Evolutionary conservation across 345 rosid species (phyloP).

Genomic region (Gossypium sturtianum): DNA sequence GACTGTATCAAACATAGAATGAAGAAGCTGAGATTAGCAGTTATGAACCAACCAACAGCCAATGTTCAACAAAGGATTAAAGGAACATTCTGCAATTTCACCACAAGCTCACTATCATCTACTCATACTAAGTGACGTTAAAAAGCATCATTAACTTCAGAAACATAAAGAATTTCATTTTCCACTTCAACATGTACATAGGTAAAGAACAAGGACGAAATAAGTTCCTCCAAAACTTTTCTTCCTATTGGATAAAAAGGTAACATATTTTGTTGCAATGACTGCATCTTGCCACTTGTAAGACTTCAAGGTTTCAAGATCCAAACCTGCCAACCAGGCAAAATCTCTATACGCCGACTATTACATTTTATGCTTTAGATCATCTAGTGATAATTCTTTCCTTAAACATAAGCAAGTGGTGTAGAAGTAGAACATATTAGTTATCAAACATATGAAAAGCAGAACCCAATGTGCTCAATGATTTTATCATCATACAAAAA

Average conservation of each 20-base stretch:
- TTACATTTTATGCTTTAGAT: not conserved
- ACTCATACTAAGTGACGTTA: not conserved
- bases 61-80: constrained; percentile 8
- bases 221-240: not conserved
- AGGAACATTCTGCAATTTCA: not conserved
- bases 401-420: not conserved
- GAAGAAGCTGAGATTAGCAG: not conserved
- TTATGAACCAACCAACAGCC: not conserved
- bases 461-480: not conserved
- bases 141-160: not conserved
- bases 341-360: not conserved
- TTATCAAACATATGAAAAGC: not conserved
- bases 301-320: not conserved
- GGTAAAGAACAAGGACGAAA: not conserved
- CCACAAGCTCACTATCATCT: not conserved
- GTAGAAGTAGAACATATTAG: not conserved
- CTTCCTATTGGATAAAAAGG: not conserved
- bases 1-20: not conserved
- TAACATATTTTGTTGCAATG: not conserved
- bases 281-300: not conserved
- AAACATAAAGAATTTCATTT: not conserved
- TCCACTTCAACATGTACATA: not conserved
- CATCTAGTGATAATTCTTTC: not conserved
- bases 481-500: not conserved
- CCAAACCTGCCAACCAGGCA: not conserved